Evolutionary conservation across 495 filamentous ascomycete species (phyloP).

Genomic region (Lophiotrema nucula): DNA sequence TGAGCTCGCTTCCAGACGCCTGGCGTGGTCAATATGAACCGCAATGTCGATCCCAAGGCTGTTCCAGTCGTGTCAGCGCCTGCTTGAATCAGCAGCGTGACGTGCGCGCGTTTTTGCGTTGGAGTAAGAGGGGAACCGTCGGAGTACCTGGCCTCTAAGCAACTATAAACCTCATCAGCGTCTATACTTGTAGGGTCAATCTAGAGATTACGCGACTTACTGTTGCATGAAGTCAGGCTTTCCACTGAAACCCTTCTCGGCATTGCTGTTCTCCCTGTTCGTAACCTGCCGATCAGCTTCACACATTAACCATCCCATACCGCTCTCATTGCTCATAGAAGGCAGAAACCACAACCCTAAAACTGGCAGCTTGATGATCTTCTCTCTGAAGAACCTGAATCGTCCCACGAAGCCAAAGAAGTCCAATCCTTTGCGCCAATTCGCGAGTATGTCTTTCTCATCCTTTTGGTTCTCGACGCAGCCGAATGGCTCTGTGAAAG

Average conservation of each 20-base stretch:
- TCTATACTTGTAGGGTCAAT: neutral
- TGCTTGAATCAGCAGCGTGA: conserved; percentile 40
- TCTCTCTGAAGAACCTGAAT: conserved; percentile 15
- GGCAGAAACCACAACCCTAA: conserved; percentile 19
- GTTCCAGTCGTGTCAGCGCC: conserved; percentile 64
- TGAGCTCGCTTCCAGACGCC: conserved; percentile 47
- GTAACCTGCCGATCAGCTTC: conserved; percentile 25
- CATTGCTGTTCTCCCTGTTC: conserved; percentile 10
- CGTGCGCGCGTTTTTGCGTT: conserved; percentile 20
- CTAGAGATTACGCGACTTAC: conserved; percentile 2
- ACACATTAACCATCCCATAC: conserved; percentile 26
- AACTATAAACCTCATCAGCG: neutral
- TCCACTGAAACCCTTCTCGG: conserved; percentile 14
- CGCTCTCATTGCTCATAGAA: conserved; percentile 4
- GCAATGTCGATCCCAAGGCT: conserved; percentile 57
- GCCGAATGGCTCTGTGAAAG: conserved; percentile 19
- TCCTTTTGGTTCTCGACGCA: conserved; percentile 16
- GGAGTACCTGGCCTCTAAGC: conserved; percentile 14
- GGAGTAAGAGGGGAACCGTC: conserved; percentile 9
- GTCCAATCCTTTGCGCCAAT: conserved; percentile 23
- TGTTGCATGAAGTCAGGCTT: conserved; percentile 28
- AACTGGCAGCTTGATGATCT: conserved; percentile 17
- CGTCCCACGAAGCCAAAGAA: conserved; percentile 20
- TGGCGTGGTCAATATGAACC: conserved; percentile 50
- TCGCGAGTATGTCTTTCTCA: conserved; percentile 11